Evolutionary conservation across 2,329 filamentous ascomycete species (phyloP).

Genomic region (Epicoccum sorghinum): DNA sequence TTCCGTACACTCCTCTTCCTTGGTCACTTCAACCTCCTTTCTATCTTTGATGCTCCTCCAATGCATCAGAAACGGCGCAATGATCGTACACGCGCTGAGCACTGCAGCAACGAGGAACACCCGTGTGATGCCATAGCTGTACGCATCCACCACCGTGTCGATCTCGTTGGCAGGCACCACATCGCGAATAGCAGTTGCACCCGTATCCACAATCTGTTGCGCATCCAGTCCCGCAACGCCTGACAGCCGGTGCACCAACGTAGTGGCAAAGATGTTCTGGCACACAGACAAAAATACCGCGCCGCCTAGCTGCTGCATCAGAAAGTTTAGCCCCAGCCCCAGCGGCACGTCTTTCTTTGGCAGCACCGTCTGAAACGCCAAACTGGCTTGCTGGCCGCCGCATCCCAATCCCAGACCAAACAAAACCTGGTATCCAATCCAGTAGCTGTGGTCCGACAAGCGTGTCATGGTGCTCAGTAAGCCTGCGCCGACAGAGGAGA

Average conservation of each 20-base stretch:
- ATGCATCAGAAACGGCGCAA: conserved; percentile 62
- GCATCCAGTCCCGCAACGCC: conserved; percentile 30
- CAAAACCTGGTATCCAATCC: conserved; percentile 43
- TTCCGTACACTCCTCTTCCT: background rate
- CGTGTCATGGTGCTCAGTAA: conserved; percentile 50
- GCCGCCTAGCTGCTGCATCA: conserved; percentile 54
- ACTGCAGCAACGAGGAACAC: conserved; percentile 66
- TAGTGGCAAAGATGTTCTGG: conserved; percentile 46
- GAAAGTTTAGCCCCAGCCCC: conserved; percentile 47
- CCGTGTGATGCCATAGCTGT: conserved; percentile 64
- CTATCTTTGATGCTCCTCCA: conserved; percentile 66
- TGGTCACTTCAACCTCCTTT: conserved; percentile 13
- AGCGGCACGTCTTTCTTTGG: conserved; percentile 46
- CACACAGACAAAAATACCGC: conserved; percentile 54
- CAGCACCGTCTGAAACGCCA: conserved; percentile 50
- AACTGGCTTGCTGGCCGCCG: conserved; percentile 50
- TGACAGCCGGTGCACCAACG: conserved; percentile 26
- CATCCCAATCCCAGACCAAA: conserved; percentile 48
- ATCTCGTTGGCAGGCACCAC: conserved; percentile 60
- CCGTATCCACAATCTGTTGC: conserved; percentile 34
- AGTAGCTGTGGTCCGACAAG: conserved; percentile 32
- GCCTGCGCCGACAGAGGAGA: conserved; percentile 50
- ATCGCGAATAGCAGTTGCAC: conserved; percentile 63
- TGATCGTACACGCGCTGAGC: conserved; percentile 58
- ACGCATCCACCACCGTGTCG: conserved; percentile 62